Base-by-base conservation (phyloP, 2,329 filamentous ascomycete species). In the Graphiopsis chlorocephala region DNA sequence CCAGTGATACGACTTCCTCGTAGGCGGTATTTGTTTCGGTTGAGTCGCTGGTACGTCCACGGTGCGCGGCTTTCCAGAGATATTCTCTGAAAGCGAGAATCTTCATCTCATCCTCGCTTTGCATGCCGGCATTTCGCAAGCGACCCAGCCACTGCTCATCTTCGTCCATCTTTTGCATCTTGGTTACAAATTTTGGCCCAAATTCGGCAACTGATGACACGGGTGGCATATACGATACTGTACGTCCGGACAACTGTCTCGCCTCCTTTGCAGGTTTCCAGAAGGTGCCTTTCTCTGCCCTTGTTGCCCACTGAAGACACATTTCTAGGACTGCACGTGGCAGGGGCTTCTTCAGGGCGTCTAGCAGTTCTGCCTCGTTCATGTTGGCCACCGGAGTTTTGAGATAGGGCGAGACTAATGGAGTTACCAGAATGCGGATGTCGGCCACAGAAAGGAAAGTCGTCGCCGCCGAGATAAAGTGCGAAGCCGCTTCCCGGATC, bases 91-190 rank as follows among this genome's bases (percentile, higher is more conserved):
- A 82, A 5, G 89, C 90, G 38, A 98, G 81, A 2, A 99, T 80
- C 76, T 99, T 98, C 73, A 90, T 86, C 69, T 99, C 95, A 70
- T 99, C 94, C 52, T 97, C 93, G 0, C 83, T 74, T 1, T 84
- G 81, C 81, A 99, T 87, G 0, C 95, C 95, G 48, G 96, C 86
- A 68, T 92, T 96, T 59, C 91, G 87, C 56, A 99, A 79, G 68
- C 92, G 90, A 15, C 86, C 83, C n/a, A 99, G 81, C 93, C 95
- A 98, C 70, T 93, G 87, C 67, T 97, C 93, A 73, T 99, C 95
- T 75, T 98, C 94, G 10, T 96, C 93, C 69, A 93, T 97, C 73
- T 88, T 93, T 0, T 85, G 79, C 3, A 90, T 80, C 69, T 86
- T 87, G 68, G 82, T 84, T 29, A 95, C 78, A 11, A 86, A 82